phyloP scores from a whole-genome alignment of 2,329 filamentous ascomycete genomes.

The Aspergillus sp. region DNA sequence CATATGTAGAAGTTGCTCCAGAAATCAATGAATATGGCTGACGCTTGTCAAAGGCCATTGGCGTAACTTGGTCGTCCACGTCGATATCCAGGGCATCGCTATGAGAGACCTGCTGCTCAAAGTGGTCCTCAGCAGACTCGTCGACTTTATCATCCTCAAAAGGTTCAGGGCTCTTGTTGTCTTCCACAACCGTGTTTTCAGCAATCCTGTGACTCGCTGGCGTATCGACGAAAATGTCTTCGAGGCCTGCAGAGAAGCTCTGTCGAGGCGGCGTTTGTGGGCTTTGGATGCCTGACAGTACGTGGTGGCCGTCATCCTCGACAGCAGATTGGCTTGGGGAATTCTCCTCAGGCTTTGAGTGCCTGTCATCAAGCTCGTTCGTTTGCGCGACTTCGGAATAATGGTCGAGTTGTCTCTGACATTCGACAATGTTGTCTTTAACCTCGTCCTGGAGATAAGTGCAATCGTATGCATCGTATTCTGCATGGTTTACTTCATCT shows the following conservation, averaged over 20 bases:
- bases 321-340: constrained; percentile 11
- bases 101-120: constrained; percentile 1
- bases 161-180: background rate
- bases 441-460: background rate
- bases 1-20: no score
- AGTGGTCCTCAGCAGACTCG: background rate
- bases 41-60: background rate
- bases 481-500: constrained; percentile 2
- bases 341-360: background rate
- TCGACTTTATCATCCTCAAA: background rate
- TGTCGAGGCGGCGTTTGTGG: background rate
- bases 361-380: background rate
- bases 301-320: background rate
- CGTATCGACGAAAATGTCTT: constrained; percentile 1
- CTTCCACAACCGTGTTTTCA: background rate
- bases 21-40: background rate
- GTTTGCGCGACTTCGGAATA: background rate
- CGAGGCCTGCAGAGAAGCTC: constrained; percentile 1
- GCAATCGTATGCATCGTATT: background rate
- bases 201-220: background rate
- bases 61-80: background rate
- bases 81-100: background rate
- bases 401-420: background rate
- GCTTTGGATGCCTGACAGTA: background rate
- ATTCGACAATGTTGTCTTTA: background rate